Base-by-base conservation (phyloP, 2,329 filamentous ascomycete genomes). In the Alternaria postmessia region DNA sequence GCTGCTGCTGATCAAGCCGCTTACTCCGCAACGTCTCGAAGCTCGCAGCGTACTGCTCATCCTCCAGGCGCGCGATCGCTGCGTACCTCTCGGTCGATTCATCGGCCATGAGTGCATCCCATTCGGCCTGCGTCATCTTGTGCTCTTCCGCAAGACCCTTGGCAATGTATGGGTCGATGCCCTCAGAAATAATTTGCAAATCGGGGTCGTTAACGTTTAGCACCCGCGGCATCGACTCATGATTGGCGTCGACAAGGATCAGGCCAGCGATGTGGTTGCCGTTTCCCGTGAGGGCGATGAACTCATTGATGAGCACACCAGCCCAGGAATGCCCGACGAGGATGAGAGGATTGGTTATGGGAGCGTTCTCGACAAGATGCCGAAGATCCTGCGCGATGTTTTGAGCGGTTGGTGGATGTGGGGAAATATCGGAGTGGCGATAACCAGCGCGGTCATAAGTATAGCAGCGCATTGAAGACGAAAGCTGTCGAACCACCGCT, bases 11-110 rank as follows among this genome's bases (percentile, higher is more conserved):
- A 73, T 38, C 32, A 36, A 77, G 26, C 32, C 66, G 54, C 62
- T 75, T 78, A 38, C 65, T 66, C n/a, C 62, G 64, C 43, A 76
- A 58, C 1, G 66, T 76, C 52, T 67, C 65, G 41, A 78, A 76
- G 57, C 63, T 66, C 18, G 43, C 39, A n/a, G 12, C n/a, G 47
- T 69, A 69, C 12, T 66, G 26, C 12, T 61, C 57, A 6, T 62
- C 57, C 54, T 69, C 67, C 54, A 60, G 57, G 14, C 51, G 12
- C 57, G 48, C 54, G n/a, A 55, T 46, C 7, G 38, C n/a, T 42
- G 61, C 44, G 54, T 41, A 61, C 48, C 62, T 68, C 54, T 63
- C 61, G 4, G 62, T 65, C 20, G 64, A 20, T 51, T 67, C 61
- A 14, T 51, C 65, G 20, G 28, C n/a, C 55, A 39, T 46, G 11